phyloP scores from a whole-genome alignment of 2,329 filamentous ascomycete species.

The Spiromastix sp. region DNA sequence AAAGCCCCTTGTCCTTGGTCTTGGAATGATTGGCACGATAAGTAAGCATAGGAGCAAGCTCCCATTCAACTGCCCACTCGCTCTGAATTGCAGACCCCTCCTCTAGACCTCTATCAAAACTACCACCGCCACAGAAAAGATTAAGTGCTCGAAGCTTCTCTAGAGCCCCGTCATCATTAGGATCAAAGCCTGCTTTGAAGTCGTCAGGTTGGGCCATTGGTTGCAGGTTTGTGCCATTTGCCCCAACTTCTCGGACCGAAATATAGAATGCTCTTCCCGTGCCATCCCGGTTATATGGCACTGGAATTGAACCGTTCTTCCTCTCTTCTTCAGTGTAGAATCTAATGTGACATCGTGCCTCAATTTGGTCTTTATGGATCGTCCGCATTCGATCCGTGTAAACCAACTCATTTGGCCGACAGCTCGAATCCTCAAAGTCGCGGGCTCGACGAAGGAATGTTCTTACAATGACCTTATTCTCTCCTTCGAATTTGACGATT shows the following conservation, averaged over 20 bases:
- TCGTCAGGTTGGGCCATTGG: conserved; percentile 14
- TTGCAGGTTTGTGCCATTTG: conserved; percentile 3
- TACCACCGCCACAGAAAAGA: conserved; percentile 69
- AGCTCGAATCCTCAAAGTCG: conserved; percentile 30
- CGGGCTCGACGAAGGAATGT: conserved; percentile 40
- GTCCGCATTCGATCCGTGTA: conserved; percentile 36
- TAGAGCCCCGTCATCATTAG: conserved; percentile 15
- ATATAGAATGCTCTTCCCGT: conserved; percentile 58
- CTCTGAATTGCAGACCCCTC: conserved; percentile 58
- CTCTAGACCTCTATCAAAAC: conserved; percentile 65
- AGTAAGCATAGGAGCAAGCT: conserved; percentile 54
- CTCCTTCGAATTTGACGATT: conserved; percentile 32
- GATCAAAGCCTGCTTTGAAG: conserved; percentile 49
- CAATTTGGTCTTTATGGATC: conserved; percentile 33
- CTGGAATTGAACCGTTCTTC: conserved; percentile 33
- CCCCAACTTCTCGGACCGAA: conserved; percentile 29
- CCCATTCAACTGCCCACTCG: conserved; percentile 59
- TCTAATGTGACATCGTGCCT: conserved; percentile 50
- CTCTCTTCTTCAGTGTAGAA: conserved; percentile 37
- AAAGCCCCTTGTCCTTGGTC: conserved; percentile 41
- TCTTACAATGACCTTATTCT: conserved; percentile 36
- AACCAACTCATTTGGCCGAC: conserved; percentile 43
- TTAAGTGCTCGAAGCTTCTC: conserved; percentile 52
- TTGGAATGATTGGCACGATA: conserved; percentile 56
- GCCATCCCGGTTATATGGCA: conserved; percentile 57